A percentile compares a stretch with the other conserved stretches of the same genome.
These are phyloP conservation scores for Clavariopsis aquatica DNA, from an alignment of 495 filamentous ascomycete species.

Conservation along the genomic window DNA sequence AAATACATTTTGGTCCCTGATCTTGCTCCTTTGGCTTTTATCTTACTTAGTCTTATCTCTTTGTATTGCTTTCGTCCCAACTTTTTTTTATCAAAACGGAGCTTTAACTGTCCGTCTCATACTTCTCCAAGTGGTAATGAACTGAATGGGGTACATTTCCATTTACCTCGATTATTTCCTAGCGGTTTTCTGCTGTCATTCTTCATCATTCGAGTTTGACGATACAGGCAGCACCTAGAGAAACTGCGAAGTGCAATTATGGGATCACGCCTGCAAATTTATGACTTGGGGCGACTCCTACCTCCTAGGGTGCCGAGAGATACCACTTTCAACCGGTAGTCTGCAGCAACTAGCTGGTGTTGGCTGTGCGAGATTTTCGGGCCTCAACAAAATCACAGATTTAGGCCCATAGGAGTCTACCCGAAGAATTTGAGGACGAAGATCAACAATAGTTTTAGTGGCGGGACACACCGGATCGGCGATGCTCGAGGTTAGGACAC, in stretches of 20 bases:
- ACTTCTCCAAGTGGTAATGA: too few species aligned
- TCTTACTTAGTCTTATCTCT: too few species aligned
- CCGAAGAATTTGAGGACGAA: neutral
- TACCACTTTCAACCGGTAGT: neutral
- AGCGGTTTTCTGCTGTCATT: too few species aligned
- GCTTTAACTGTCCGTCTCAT: too few species aligned
- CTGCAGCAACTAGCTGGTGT: neutral
- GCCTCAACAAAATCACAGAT: neutral
- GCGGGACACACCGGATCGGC: neutral
- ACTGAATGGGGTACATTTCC: too few species aligned
- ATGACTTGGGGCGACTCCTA: neutral
- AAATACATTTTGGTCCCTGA: too few species aligned
- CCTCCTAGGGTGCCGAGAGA: neutral
- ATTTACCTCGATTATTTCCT: neutral
- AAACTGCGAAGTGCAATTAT: too few species aligned
- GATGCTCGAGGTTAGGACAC: neutral
- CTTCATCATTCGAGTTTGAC: too few species aligned
- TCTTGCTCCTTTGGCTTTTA: too few species aligned
- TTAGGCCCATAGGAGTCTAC: neutral
- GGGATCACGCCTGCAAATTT: neutral
- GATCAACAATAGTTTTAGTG: neutral
- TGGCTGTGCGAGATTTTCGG: neutral
- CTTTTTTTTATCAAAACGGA: too few species aligned
- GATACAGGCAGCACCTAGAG: too few species aligned
- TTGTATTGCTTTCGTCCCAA: too few species aligned